Conservation (phyloP, 371 early-diverging fungal genomes). For the Zychaea mexicana region DNA sequence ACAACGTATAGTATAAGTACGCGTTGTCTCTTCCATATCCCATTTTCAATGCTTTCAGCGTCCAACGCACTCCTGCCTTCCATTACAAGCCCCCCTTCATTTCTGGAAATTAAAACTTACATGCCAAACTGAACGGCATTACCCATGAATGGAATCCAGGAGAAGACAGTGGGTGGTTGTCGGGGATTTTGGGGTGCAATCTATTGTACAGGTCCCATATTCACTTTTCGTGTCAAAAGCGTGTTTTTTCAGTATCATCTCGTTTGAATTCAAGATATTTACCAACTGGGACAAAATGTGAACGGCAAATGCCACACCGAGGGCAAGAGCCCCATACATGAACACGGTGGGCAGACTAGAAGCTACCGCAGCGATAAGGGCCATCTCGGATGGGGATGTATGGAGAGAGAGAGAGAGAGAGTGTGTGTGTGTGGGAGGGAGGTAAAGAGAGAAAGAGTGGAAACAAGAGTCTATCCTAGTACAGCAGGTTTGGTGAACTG, state of each 20-base stretch:
- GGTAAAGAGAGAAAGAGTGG: background rate
- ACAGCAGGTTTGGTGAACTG: background rate
- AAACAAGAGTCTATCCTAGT: no score
- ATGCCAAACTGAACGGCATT: slow-evolving; percentile 87
- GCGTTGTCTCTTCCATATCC: no score
- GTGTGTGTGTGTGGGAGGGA: no score
- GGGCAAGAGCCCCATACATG: slow-evolving; percentile 30
- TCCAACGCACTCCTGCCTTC: no score
- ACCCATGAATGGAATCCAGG: slow-evolving; percentile 91
- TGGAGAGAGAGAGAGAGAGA: background rate
- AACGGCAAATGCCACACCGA: slow-evolving; percentile 31
- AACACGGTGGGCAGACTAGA: slow-evolving; percentile 15
- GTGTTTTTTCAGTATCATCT: slow-evolving; percentile 3
- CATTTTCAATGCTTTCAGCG: no score
- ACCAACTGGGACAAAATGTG: slow-evolving; percentile 52
- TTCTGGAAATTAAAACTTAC: slow-evolving; percentile 27
- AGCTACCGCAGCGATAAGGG: slow-evolving; percentile 9
- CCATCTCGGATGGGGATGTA: slow-evolving; percentile 7
- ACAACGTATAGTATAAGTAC: no score
- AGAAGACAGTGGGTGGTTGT: slow-evolving; percentile 84
- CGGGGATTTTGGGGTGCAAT: slow-evolving; percentile 58
- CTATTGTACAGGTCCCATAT: slow-evolving; percentile 23
- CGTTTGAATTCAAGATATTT: slow-evolving; percentile 3
- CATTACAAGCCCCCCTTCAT: background rate
- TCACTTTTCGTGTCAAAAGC: background rate